A percentile compares a stretch with the other conserved stretches of the same genome.
Evolutionary conservation across 225 moss, liverwort and hornwort genomes (phyloP).

Genomic region (Anthoceros angustus): DNA sequence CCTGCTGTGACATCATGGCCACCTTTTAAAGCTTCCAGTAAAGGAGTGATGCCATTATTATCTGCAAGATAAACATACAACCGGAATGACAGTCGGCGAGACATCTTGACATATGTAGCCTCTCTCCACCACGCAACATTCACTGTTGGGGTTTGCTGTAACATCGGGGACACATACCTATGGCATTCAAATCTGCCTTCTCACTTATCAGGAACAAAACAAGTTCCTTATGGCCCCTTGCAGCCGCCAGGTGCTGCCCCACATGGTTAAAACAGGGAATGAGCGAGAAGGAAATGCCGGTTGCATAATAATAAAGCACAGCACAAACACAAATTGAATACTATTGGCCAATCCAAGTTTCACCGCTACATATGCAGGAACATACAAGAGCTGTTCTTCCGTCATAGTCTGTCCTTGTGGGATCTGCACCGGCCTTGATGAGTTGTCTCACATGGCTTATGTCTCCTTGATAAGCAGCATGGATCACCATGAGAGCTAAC

Average conservation of each 20-base stretch:
- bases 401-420: conserved; percentile 24
- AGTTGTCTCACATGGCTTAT: conserved; percentile 23
- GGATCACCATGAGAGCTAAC: conserved; percentile 28
- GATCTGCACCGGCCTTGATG: conserved; percentile 26
- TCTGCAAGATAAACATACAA: conserved; percentile 11
- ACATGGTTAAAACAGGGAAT: neutral
- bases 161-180: conserved; percentile 9
- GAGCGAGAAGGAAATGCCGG: neutral
- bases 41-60: conserved; percentile 24
- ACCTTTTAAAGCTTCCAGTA: conserved; percentile 27
- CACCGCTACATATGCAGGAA: neutral
- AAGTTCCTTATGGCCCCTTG: conserved; percentile 24
- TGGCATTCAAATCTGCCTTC: conserved; percentile 23
- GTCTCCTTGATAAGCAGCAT: conserved; percentile 35
- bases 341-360: too few species aligned
- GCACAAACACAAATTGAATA: too few species aligned
- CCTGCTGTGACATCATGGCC: conserved; percentile 19
- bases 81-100: too few species aligned
- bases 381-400: conserved; percentile 31
- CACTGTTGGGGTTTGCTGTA: too few species aligned
- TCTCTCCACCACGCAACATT: too few species aligned
- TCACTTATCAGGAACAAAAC: conserved; percentile 23
- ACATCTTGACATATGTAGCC: too few species aligned
- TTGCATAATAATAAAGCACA: too few species aligned
- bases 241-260: conserved; percentile 33